A percentile compares a stretch with the other conserved stretches of the same genome.
Conservation (phyloP, 2,329 filamentous ascomycete species). For the Aspergillus candidus region DNA sequence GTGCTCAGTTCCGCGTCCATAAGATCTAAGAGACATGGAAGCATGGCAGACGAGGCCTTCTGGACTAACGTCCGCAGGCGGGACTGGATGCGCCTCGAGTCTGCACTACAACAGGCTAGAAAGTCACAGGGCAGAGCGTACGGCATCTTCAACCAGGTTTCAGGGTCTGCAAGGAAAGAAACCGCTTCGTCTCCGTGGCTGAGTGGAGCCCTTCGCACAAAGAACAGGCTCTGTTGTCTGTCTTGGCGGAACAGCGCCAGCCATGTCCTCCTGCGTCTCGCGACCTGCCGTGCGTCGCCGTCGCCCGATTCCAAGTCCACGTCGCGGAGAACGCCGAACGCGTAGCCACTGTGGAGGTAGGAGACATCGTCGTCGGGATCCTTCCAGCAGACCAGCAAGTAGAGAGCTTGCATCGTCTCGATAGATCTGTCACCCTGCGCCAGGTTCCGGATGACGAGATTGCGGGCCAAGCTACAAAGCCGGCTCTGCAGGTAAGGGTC, state of each 20-base stretch:
- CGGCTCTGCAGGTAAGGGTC: neutral
- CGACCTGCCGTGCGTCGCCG: neutral
- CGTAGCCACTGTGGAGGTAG: slow-evolving; percentile 5
- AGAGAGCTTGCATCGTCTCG: slow-evolving; percentile 4
- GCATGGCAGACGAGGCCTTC: too few species aligned
- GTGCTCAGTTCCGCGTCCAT: too few species aligned
- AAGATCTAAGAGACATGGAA: too few species aligned
- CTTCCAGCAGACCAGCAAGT: slow-evolving; percentile 6
- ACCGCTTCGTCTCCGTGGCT: neutral
- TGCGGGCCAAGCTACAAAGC: neutral
- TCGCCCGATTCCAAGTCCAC: neutral
- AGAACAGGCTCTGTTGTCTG: slow-evolving; percentile 3
- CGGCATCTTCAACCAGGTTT: too few species aligned
- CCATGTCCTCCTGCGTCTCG: neutral
- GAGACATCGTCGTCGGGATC: slow-evolving; percentile 4
- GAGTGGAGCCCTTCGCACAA: neutral
- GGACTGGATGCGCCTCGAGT: too few species aligned
- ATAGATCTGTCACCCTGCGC: slow-evolving; percentile 1
- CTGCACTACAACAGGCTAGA: too few species aligned
- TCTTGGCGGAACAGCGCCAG: slow-evolving; percentile 2
- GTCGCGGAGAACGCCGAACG: neutral
- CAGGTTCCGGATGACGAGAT: neutral
- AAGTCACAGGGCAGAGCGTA: neutral
- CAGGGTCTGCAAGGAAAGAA: too few species aligned
- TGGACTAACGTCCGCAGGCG: too few species aligned